phyloP scores from a whole-genome alignment of 306 rosid genomes.

The Rosa persica region DNA sequence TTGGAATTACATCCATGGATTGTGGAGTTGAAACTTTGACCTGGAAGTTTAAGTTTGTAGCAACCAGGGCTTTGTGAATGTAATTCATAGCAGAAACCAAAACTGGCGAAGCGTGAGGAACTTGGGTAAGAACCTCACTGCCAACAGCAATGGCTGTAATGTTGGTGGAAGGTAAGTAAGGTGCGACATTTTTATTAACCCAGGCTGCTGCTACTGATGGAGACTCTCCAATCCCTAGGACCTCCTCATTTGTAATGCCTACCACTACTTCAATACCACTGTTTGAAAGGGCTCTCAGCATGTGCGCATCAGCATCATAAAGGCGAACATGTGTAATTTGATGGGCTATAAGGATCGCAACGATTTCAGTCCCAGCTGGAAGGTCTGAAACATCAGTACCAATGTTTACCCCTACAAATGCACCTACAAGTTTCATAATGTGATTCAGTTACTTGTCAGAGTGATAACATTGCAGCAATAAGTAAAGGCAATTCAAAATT shows the following conservation, averaged over 20 bases:
- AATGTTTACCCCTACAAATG: conserved; percentile 81
- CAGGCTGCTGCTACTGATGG: conserved; percentile 80
- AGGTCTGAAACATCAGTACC: conserved; percentile 73
- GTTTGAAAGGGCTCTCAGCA: conserved; percentile 75
- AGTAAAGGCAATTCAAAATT: background rate
- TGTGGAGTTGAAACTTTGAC: conserved; percentile 84
- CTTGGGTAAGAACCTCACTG: conserved; percentile 73
- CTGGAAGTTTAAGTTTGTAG: conserved; percentile 67
- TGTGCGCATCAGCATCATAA: conserved; percentile 64
- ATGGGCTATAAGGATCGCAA: conserved; percentile 70
- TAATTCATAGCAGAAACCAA: conserved; percentile 82
- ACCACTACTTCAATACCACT: conserved; percentile 72
- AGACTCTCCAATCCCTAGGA: conserved; percentile 68
- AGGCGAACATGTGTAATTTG: conserved; percentile 76
- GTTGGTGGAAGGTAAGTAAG: conserved; percentile 77
- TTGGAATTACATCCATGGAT: conserved; percentile 76
- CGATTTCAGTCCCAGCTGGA: conserved; percentile 61
- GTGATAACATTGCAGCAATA: background rate
- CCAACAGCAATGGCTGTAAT: conserved; percentile 89
- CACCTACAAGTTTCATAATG: conserved; percentile 58
- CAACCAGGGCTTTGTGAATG: conserved; percentile 75
- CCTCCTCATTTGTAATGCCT: conserved; percentile 72
- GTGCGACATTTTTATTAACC: conserved; percentile 75
- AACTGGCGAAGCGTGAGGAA: conserved; percentile 73
- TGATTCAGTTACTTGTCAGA: conserved; percentile 18